phyloP scores from a whole-genome alignment of 2,329 filamentous ascomycete species.

The Chaetomium olivaceum region DNA sequence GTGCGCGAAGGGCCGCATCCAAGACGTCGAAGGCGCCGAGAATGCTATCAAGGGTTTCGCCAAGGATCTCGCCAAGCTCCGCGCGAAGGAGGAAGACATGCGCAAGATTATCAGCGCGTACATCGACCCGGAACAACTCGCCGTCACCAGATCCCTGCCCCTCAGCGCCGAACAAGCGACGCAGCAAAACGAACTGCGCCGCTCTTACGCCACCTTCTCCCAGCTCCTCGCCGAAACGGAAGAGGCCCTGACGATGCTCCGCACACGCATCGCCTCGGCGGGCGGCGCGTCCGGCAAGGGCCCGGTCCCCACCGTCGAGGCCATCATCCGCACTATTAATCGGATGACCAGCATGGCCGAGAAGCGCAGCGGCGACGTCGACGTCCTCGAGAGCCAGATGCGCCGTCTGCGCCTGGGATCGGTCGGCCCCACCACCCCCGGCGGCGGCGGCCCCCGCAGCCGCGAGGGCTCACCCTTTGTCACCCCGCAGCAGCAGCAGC shows the following conservation, averaged over 20 bases:
- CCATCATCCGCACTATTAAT: constrained; percentile 80
- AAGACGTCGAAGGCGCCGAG: constrained; percentile 68
- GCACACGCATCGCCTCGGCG: constrained; percentile 69
- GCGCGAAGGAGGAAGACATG: constrained; percentile 75
- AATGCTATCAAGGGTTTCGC: constrained; percentile 66
- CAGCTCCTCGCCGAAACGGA: constrained; percentile 76
- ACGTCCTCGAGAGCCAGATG: constrained; percentile 85
- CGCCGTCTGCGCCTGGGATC: constrained; percentile 48
- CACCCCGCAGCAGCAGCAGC: constrained; percentile 49
- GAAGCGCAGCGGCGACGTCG: constrained; percentile 85
- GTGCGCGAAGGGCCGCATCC: constrained; percentile 68
- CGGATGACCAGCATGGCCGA: constrained; percentile 94
- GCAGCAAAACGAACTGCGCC: constrained; percentile 80
- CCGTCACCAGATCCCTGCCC: constrained; percentile 67
- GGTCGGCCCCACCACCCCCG: constrained; percentile 23
- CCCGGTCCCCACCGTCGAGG: constrained; percentile 73
- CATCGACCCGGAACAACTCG: constrained; percentile 65
- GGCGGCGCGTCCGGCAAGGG: constrained; percentile 51
- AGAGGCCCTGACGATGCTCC: constrained; percentile 75
- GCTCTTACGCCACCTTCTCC: constrained; percentile 72
- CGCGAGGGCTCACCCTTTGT: constrained; percentile 45
- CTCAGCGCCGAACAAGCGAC: constrained; percentile 81
- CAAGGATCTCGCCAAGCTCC: constrained; percentile 70
- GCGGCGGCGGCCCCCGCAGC: constrained; percentile 33
- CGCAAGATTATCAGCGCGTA: constrained; percentile 71